Evolutionary conservation across 2,329 filamentous ascomycete genomes (phyloP).

Genomic region (Microdochium trichocladiopsis): DNA sequence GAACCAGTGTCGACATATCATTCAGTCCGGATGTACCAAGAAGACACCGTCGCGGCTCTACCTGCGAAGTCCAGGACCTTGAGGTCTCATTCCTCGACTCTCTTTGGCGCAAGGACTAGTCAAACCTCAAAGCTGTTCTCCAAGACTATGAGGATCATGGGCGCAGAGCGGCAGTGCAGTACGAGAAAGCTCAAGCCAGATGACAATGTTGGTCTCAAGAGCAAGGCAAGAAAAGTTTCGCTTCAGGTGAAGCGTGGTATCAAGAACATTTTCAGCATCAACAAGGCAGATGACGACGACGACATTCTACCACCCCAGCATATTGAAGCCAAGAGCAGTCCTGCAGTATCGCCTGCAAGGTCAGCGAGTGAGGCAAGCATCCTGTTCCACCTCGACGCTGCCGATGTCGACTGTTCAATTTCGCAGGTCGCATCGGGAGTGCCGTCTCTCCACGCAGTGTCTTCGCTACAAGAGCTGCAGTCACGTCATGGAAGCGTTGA

Average conservation of each 20-base stretch:
- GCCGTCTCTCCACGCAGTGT: conserved; percentile 41
- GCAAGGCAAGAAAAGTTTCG: conserved; percentile 55
- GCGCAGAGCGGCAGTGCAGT: conserved; percentile 27
- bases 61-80: conserved; percentile 7
- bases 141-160: conserved; percentile 43
- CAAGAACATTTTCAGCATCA: conserved; percentile 46
- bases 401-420: conserved; percentile 17
- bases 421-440: conserved; percentile 40
- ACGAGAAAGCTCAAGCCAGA: conserved; percentile 8
- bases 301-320: conserved; percentile 41
- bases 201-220: conserved; percentile 31
- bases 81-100: conserved; percentile 32
- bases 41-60: neutral
- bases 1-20: conserved; percentile 3
- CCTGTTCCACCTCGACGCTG: conserved; percentile 7
- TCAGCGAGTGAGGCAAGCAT: conserved; percentile 5
- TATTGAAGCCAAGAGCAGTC: conserved; percentile 34
- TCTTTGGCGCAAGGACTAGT: conserved; percentile 32
- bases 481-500: conserved; percentile 50
- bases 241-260: conserved; percentile 54
- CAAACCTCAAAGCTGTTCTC: conserved; percentile 15
- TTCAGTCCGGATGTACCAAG: neutral
- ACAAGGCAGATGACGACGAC: conserved; percentile 25
- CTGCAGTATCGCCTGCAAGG: conserved; percentile 7
- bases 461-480: conserved; percentile 36